Conservation (phyloP, 2,329 filamentous ascomycete species). For the Coleophoma crateriformis region DNA sequence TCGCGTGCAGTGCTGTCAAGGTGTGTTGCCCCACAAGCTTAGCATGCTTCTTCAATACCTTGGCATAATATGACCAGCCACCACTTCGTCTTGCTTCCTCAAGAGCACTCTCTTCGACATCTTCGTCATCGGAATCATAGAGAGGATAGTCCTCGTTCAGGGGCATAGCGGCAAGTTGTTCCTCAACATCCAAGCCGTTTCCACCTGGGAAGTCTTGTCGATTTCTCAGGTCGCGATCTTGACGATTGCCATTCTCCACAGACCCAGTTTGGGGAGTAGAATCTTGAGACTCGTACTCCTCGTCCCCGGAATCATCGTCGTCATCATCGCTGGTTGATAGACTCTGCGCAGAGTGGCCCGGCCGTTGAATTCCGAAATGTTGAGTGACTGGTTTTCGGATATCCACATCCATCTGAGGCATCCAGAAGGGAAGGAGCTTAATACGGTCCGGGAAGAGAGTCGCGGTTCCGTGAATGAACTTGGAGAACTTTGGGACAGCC, state of each 20-base stretch:
- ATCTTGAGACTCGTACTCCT: constrained; percentile 16
- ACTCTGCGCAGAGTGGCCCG: constrained; percentile 61
- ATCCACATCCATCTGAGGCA: constrained; percentile 96
- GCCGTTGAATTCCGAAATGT: constrained; percentile 84
- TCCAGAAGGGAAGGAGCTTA: constrained; percentile 90
- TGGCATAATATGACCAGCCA: constrained; percentile 68
- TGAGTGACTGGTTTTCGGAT: constrained; percentile 89
- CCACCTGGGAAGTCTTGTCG: constrained; percentile 15
- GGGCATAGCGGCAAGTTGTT: constrained; percentile 62
- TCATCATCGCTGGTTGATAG: constrained; percentile 75
- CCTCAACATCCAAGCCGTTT: constrained; percentile 68
- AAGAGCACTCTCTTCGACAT: constrained; percentile 66
- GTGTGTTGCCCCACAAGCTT: constrained; percentile 13
- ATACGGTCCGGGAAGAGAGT: constrained; percentile 83
- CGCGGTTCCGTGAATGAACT: constrained; percentile 95
- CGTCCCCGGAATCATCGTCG: constrained; percentile 59
- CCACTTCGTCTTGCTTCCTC: constrained; percentile 74
- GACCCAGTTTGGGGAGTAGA: constrained; percentile 9
- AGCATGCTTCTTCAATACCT: constrained; percentile 40
- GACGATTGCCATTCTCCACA: constrained; percentile 14
- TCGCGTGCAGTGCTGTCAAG: constrained; percentile 6
- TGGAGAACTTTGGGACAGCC: constrained; percentile 98
- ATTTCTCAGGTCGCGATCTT: constrained; percentile 14
- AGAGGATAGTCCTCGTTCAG: constrained; percentile 71
- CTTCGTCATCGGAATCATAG: constrained; percentile 88